A percentile compares a stretch with the other conserved stretches of the same genome.
Evolutionary conservation across 139 green algal species (phyloP).

Genomic region (Pleodorina starrii): DNA sequence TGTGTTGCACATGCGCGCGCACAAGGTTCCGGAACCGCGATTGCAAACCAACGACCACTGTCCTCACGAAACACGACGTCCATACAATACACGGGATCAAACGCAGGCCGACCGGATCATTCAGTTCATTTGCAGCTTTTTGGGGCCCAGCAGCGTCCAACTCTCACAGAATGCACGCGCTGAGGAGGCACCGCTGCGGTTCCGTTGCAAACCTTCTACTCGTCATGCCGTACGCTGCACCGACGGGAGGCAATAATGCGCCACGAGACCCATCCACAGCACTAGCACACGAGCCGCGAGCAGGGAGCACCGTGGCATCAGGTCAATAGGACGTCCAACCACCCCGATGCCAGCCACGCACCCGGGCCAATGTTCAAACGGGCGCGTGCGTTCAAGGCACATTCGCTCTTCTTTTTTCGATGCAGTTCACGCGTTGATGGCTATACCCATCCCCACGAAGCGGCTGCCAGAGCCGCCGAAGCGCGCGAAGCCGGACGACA

Average conservation of each 20-base stretch:
- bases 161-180: not conserved
- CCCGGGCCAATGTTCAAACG: no score
- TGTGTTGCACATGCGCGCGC: no score
- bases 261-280: not conserved
- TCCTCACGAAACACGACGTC: no score
- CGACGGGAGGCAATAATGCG: no score
- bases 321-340: not conserved
- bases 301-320: not conserved
- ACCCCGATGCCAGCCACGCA: no score
- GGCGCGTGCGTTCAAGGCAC: no score
- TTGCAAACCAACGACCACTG: no score
- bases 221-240: no score
- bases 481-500: not conserved
- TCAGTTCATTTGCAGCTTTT: not conserved
- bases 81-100: not conserved
- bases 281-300: not conserved
- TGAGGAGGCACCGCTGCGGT: not conserved
- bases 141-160: no score
- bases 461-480: not conserved
- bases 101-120: not conserved
- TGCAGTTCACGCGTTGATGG: constrained; percentile 20
- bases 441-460: constrained; percentile 46
- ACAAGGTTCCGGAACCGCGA: no score
- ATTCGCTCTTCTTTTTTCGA: not conserved
- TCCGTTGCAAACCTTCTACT: not conserved